Evolutionary conservation across 352 stramenopile species (phyloP).

Genomic region (Pythium vanterpoolii): DNA sequence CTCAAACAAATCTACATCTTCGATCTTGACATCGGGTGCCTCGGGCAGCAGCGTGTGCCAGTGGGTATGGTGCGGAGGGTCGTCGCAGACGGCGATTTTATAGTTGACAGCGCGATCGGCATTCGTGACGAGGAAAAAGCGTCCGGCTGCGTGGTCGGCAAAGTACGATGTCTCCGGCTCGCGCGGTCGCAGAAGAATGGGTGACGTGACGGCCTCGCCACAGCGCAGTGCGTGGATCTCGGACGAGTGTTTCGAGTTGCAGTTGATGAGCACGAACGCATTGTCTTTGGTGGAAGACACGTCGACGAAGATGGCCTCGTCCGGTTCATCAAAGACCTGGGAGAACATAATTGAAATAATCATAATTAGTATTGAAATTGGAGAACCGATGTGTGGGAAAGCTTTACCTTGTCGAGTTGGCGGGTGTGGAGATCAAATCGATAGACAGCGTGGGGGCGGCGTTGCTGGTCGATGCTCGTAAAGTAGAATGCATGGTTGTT

Average conservation of each 20-base stretch:
- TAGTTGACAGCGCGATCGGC: constrained; percentile 68
- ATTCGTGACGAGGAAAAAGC: constrained; percentile 85
- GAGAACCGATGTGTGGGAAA: too few relatives aligned
- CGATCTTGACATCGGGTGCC: constrained; percentile 72
- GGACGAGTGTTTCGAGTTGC: constrained; percentile 86
- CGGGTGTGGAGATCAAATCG: constrained; percentile 50
- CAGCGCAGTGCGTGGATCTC: constrained; percentile 62
- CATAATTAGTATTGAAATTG: neutral
- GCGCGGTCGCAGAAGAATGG: constrained; percentile 38
- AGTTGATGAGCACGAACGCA: constrained; percentile 80
- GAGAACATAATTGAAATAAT: constrained; percentile 3
- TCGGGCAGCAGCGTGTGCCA: constrained; percentile 60
- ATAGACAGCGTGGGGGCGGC: constrained; percentile 60
- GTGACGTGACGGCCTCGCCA: neutral
- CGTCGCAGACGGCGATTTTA: constrained; percentile 49
- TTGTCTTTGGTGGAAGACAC: constrained; percentile 83
- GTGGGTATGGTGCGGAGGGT: neutral
- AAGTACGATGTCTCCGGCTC: constrained; percentile 79
- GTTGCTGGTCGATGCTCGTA: constrained; percentile 62
- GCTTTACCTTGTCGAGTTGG: constrained; percentile 54
- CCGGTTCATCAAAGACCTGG: constrained; percentile 72
- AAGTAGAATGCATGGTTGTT: constrained; percentile 60
- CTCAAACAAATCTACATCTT: constrained; percentile 86
- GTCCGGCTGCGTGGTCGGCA: constrained; percentile 63
- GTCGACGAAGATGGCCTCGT: constrained; percentile 83